phyloP scores from a whole-genome alignment of 169 alveolate genomes.

The Plasmodium cynomolgi region DNA sequence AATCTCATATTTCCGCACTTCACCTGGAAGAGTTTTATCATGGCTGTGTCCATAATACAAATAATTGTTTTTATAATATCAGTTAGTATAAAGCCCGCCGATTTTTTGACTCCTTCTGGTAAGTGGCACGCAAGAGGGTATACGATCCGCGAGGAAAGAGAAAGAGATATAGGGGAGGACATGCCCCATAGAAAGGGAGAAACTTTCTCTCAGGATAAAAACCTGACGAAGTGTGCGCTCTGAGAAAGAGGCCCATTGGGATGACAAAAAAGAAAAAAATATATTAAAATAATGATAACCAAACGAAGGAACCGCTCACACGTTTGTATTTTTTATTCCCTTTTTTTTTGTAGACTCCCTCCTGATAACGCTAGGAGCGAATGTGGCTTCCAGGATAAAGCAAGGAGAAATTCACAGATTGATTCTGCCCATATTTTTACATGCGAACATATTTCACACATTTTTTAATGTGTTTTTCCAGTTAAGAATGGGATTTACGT shows the following conservation, averaged over 20 bases:
- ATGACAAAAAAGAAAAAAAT: not conserved
- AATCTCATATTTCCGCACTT: slow-evolving; percentile 80
- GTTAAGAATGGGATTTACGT: slow-evolving; percentile 85
- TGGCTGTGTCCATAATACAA: slow-evolving; percentile 76
- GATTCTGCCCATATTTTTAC: slow-evolving; percentile 85
- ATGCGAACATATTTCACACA: slow-evolving; percentile 87
- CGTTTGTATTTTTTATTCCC: slow-evolving; percentile 18
- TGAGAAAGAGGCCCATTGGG: not conserved
- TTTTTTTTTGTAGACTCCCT: slow-evolving; percentile 71
- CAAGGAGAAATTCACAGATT: slow-evolving; percentile 89
- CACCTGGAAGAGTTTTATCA: slow-evolving; percentile 75
- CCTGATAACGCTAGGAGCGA: slow-evolving; percentile 82
- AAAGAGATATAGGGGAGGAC: not conserved
- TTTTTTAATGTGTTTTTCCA: slow-evolving; percentile 88
- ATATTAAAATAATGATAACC: not conserved
- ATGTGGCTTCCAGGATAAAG: slow-evolving; percentile 81
- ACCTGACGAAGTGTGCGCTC: not conserved
- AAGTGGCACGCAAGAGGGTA: not conserved
- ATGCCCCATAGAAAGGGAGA: not conserved
- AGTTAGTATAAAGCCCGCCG: slow-evolving; percentile 58
- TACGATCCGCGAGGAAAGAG: not conserved
- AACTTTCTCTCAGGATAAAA: not conserved
- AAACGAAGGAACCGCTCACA: not conserved
- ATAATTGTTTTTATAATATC: slow-evolving; percentile 73
- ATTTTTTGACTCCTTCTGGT: slow-evolving; percentile 71